Conservation (phyloP, 2,329 filamentous ascomycete species). For the Diplodia sapinea region DNA sequence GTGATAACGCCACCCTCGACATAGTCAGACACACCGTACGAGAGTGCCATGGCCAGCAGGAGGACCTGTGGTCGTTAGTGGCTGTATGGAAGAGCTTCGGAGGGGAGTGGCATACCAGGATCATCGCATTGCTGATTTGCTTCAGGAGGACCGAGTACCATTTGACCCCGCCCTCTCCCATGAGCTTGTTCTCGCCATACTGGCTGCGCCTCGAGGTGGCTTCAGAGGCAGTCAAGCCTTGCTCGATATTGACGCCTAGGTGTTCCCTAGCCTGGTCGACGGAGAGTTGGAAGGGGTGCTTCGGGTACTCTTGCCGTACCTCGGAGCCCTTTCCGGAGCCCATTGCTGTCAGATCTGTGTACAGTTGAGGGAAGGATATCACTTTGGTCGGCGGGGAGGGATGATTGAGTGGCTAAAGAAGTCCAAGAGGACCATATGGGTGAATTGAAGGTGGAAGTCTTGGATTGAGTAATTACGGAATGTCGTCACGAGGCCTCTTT, state of each 20-base stretch:
- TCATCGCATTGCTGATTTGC: constrained; percentile 48
- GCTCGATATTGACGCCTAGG: constrained; percentile 33
- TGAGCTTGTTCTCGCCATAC: constrained; percentile 38
- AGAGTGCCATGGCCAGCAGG: constrained; percentile 73
- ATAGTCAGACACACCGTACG: constrained; percentile 68
- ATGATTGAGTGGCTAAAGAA: constrained; percentile 23
- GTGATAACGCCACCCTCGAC: constrained; percentile 69
- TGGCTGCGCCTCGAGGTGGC: constrained; percentile 31
- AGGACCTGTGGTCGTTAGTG: constrained; percentile 62
- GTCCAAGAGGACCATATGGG: constrained; percentile 19
- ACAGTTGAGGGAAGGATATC: background rate
- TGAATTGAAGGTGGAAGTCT: background rate
- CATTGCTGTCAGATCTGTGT: constrained; percentile 27
- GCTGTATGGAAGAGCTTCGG: background rate
- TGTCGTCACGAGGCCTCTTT: constrained; percentile 11
- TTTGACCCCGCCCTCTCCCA: constrained; percentile 35
- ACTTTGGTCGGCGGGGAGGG: constrained; percentile 16
- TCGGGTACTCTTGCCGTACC: constrained; percentile 33
- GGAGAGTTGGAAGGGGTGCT: constrained; percentile 36
- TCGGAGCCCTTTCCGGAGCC: constrained; percentile 33
- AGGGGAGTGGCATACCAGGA: constrained; percentile 39
- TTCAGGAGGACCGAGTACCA: constrained; percentile 41
- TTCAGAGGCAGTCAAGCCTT: constrained; percentile 33
- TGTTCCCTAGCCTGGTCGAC: constrained; percentile 32
- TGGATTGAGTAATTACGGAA: constrained; percentile 6